A percentile compares a stretch with the other conserved stretches of the same genome.
Evolutionary conservation across 106 monocot species (phyloP).

Genomic region (Posidonia australis): DNA sequence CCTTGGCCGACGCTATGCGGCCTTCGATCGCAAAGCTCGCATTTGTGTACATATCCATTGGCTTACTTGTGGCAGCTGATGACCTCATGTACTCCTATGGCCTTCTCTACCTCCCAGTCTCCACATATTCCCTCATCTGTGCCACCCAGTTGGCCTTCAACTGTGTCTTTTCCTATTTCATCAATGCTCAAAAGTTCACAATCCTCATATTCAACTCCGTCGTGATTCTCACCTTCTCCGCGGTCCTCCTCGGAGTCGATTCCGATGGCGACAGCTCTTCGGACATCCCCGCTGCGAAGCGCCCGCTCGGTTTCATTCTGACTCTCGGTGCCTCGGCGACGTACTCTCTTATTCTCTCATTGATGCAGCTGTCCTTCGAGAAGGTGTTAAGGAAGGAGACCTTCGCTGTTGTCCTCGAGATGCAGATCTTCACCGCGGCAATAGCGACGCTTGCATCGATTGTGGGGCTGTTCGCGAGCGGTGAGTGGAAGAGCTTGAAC

Average conservation of each 20-base stretch:
- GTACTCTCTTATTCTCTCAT: slow-evolving; percentile 18
- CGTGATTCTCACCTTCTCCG: slow-evolving; percentile 12
- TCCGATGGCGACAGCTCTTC: not conserved
- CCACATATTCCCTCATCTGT: slow-evolving; percentile 21
- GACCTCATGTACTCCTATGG: slow-evolving; percentile 26
- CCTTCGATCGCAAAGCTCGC: slow-evolving; percentile 7
- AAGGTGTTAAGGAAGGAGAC: slow-evolving; percentile 13
- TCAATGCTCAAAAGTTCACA: slow-evolving; percentile 24
- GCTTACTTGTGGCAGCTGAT: slow-evolving; percentile 16
- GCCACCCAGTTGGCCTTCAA: slow-evolving; percentile 25
- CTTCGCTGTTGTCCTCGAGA: slow-evolving; percentile 13
- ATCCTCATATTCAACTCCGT: slow-evolving; percentile 19
- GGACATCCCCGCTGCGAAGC: not conserved
- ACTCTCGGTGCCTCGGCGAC: slow-evolving; percentile 19
- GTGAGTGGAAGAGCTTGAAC: slow-evolving; percentile 13
- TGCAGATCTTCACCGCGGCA: slow-evolving; percentile 14
- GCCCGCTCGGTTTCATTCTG: slow-evolving; percentile 13
- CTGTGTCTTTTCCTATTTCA: slow-evolving; percentile 17
- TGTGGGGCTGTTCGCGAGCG: slow-evolving; percentile 15
- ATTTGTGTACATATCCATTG: slow-evolving; percentile 16
- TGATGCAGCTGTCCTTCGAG: slow-evolving; percentile 25
- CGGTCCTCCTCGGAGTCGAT: slow-evolving; percentile 17
- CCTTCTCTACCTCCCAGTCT: slow-evolving; percentile 23
- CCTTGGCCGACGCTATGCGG: not conserved
- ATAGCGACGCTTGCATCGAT: slow-evolving; percentile 12